phyloP scores from a whole-genome alignment of 2,329 filamentous ascomycete genomes.

The Phaeosphaeria sp. region DNA sequence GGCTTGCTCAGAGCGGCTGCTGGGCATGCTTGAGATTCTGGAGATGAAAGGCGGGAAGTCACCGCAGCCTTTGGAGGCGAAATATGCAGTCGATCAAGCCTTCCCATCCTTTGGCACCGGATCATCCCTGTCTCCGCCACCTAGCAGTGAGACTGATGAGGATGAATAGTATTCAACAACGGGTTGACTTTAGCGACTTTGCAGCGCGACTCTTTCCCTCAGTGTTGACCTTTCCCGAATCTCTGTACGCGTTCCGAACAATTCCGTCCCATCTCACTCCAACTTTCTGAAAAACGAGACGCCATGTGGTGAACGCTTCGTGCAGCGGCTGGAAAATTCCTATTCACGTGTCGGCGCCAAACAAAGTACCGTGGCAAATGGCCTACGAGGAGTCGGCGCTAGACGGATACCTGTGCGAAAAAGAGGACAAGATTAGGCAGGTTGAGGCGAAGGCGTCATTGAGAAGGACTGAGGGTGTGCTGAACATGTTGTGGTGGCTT shows the following conservation, averaged over 20 bases:
- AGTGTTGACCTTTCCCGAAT: background rate
- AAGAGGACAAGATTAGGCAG: background rate
- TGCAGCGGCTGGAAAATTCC: background rate
- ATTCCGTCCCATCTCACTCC: background rate
- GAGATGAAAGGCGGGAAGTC: slow-evolving; percentile 26
- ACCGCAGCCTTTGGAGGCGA: slow-evolving; percentile 11
- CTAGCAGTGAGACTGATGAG: slow-evolving; percentile 28
- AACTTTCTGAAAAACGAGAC: background rate
- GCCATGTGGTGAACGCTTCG: background rate
- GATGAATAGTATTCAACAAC: background rate
- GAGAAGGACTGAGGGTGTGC: background rate
- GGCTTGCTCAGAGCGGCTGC: slow-evolving; percentile 43
- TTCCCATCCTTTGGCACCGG: slow-evolving; percentile 28
- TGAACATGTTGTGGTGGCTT: background rate
- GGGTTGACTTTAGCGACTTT: background rate
- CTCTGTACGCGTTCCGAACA: background rate
- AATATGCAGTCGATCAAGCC: background rate
- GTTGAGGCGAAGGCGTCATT: background rate
- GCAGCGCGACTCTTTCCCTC: background rate
- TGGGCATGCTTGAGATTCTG: slow-evolving; percentile 42
- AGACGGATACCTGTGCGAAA: background rate
- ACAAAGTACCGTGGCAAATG: background rate
- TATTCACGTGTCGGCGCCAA: background rate
- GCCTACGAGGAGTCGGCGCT: background rate
- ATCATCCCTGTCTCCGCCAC: slow-evolving; percentile 31